A percentile compares a stretch with the other conserved stretches of the same genome.
phyloP scores from a whole-genome alignment of 1,284 basidiomycete genomes.

The Rhizoctonia solani region DNA sequence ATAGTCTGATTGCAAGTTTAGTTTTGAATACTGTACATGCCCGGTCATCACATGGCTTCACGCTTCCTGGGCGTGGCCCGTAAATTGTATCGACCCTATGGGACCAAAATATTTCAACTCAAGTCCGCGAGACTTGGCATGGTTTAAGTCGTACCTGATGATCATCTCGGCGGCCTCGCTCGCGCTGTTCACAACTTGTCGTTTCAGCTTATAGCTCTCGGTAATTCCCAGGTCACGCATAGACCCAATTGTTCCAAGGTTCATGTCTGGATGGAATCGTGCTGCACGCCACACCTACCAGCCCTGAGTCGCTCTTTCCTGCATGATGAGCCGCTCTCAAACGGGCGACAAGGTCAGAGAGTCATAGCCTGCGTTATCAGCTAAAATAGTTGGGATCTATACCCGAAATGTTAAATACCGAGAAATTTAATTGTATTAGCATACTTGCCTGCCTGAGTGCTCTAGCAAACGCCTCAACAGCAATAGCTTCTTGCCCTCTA shows the following conservation, averaged over 20 bases:
- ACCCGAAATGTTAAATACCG: background rate
- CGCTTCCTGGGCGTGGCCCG: conserved; percentile 59
- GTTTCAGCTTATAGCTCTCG: conserved; percentile 97
- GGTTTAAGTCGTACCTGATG: conserved; percentile 85
- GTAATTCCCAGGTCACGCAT: conserved; percentile 90
- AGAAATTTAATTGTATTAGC: background rate
- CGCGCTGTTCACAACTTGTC: conserved; percentile 91
- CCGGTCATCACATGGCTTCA: conserved; percentile 47
- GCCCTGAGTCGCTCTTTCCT: conserved; percentile 80
- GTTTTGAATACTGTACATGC: background rate
- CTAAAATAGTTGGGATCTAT: conserved; percentile 90
- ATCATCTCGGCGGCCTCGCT: conserved; percentile 99
- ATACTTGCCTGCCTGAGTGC: conserved; percentile 75
- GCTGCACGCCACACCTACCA: conserved; percentile 59
- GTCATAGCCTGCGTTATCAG: conserved; percentile 98
- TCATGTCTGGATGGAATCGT: conserved; percentile 68
- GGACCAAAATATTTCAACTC: background rate
- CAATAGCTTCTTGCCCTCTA: conserved; percentile 94
- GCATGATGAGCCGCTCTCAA: conserved; percentile 94
- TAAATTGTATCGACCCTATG: conserved; percentile 58
- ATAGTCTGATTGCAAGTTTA: no score
- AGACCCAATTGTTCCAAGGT: conserved; percentile 79
- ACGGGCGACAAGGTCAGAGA: conserved; percentile 91
- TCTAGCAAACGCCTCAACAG: conserved; percentile 87
- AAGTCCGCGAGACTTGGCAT: no score